Base-by-base conservation (phyloP, 345 rosid genomes). In the Brassica cretica region DNA sequence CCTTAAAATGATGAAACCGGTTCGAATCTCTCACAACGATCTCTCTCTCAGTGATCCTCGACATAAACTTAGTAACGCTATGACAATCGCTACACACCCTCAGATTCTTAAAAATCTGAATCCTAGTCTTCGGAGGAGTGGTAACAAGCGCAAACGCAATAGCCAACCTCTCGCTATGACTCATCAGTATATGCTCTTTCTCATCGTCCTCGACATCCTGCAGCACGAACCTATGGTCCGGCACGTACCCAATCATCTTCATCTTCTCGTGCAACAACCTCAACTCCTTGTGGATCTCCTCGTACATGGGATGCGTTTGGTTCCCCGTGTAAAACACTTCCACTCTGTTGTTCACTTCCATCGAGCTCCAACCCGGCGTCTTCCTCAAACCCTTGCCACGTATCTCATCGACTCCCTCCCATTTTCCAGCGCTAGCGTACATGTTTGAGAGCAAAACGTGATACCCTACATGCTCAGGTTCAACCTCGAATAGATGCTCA, bases 171-270 rank as follows among this genome's bases (percentile, higher is more conserved):
- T 88, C 91, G 8, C 87, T 86, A 37, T 88, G 91, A 53, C 83
- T 76, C 80, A 79, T 78, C 60, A 88, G 87, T 60, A 88, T 84
- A 32, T 86, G 81, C 84, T 86, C 91, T 76, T 88, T 84, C 78
- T 88, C 91, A n/a, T 88, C 91, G 1, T 88, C 91, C 69, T 88
- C 91, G 2, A 88, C 88, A 73, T 86, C 91, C 75, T 88, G 91
- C 70, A 88, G 70, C 62, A 88, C 89, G 60, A 73, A 88, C 6
- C 84, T 83, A 56, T 80, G 68, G 73, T 86, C 88, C 9, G 91
- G 88, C 67, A 82, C 78, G 74, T 86, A 86, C 33, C 88, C 91
- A 51, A 83, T 72, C 73, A 65, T 82, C 82, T 84, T 88, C 75
- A 86, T 78, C 71, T 83, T 86, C 56, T 66, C 80, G 18, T 78